phyloP scores from a whole-genome alignment of 1,139 yeast species.

The Yamadazyma trypodendri region DNA sequence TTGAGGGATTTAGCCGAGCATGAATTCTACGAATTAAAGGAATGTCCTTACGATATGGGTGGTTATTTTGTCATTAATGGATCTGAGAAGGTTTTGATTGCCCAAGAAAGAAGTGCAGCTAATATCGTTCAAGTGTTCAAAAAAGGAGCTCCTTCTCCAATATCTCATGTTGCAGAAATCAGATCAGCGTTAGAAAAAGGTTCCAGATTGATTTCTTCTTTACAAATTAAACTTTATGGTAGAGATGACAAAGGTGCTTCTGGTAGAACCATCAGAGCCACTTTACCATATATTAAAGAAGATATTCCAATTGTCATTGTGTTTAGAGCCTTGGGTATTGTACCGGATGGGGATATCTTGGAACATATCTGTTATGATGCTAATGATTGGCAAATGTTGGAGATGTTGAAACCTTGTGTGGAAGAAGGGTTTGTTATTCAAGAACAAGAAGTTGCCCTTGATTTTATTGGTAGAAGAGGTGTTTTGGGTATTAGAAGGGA shows the following conservation, averaged over 20 bases:
- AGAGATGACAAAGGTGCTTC: slow-evolving; percentile 74
- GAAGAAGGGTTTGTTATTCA: slow-evolving; percentile 98
- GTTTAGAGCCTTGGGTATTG: slow-evolving; percentile 96
- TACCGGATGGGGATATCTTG: slow-evolving; percentile 97
- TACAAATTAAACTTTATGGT: slow-evolving; percentile 91
- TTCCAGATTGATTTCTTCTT: slow-evolving; percentile 85
- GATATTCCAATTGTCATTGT: slow-evolving; percentile 97
- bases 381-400: slow-evolving; percentile 99
- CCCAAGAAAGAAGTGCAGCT: slow-evolving; percentile 98
- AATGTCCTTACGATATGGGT: slow-evolving; percentile 99
- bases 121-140: slow-evolving; percentile 97
- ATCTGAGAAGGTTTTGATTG: slow-evolving; percentile 95
- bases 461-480: slow-evolving; percentile 98
- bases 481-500: slow-evolving; percentile 92
- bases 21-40: slow-evolving; percentile 92
- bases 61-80: slow-evolving; percentile 98
- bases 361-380: slow-evolving; percentile 98
- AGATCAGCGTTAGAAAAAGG: slow-evolving; percentile 97
- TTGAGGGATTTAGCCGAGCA: slow-evolving; percentile 90
- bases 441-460: slow-evolving; percentile 96
- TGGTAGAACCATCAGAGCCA: slow-evolving; percentile 87
- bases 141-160: slow-evolving; percentile 96
- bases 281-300: slow-evolving; percentile 92
- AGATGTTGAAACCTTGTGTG: slow-evolving; percentile 97
- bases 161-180: slow-evolving; percentile 94